phyloP scores from a whole-genome alignment of 1,284 basidiomycete species.

The Cutaneotrichosporon daszewskae region DNA sequence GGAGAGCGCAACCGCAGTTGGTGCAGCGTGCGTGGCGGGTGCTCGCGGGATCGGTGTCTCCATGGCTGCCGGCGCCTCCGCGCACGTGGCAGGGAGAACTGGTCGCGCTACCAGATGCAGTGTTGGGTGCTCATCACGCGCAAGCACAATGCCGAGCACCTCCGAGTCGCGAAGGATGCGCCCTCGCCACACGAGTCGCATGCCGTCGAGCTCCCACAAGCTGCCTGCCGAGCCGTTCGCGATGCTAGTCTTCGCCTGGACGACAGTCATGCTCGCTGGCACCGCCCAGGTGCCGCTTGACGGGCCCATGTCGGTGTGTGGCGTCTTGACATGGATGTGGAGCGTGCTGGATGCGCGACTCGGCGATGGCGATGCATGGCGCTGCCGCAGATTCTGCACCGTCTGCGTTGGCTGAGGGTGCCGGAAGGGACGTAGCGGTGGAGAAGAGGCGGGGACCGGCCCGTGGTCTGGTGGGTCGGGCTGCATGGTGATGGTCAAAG shows the following conservation, averaged over 20 bases:
- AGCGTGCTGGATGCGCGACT: slow-evolving; percentile 6
- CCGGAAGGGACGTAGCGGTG: slow-evolving; percentile 5
- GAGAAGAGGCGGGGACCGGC: slow-evolving; percentile 8
- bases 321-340: slow-evolving; percentile 30
- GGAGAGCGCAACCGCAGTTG: slow-evolving; percentile 18
- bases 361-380: neutral
- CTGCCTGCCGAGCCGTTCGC: slow-evolving; percentile 27
- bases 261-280: slow-evolving; percentile 12
- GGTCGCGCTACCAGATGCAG: slow-evolving; percentile 37
- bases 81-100: neutral
- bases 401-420: slow-evolving; percentile 1
- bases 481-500: slow-evolving; percentile 12
- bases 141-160: slow-evolving; percentile 28
- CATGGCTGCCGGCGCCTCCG: neutral
- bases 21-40: neutral
- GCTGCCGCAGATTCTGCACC: slow-evolving; percentile 4
- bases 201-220: slow-evolving; percentile 33
- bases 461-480: slow-evolving; percentile 11
- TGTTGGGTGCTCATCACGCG: slow-evolving; percentile 16
- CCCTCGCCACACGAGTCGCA: slow-evolving; percentile 41
- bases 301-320: slow-evolving; percentile 24
- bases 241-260: slow-evolving; percentile 30
- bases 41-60: neutral
- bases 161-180: slow-evolving; percentile 40
- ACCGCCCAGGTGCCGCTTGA: slow-evolving; percentile 11